Evolutionary conservation across 768 basidiomycete species (phyloP).

Genomic region (Psilocybe subaeruginosa): DNA sequence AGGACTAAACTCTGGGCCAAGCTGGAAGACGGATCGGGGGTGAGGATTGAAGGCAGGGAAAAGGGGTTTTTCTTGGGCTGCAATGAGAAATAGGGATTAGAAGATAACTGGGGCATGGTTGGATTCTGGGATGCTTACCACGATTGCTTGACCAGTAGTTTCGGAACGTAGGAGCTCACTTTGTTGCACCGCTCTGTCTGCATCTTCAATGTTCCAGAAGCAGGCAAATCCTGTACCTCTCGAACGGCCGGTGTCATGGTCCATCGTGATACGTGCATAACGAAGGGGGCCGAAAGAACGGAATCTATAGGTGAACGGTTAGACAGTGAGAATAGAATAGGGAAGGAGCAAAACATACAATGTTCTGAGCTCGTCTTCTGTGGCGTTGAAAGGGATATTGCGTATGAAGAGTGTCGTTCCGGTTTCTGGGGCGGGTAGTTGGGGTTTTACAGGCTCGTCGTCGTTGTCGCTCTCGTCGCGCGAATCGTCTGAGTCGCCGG

Average conservation of each 20-base stretch:
- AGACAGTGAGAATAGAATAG: conserved; percentile 1
- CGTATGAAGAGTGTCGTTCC: conserved; percentile 94
- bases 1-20: conserved; percentile 83
- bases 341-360: conserved; percentile 53
- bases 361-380: conserved; percentile 88
- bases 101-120: neutral
- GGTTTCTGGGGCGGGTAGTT: conserved; percentile 80
- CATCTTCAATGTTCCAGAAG: conserved; percentile 93
- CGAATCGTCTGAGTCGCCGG: conserved; percentile 32
- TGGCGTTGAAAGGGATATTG: conserved; percentile 90
- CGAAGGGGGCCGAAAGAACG: conserved; percentile 90
- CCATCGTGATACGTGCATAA: conserved; percentile 91
- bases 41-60: conserved; percentile 84
- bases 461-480: conserved; percentile 34
- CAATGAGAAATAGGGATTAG: neutral
- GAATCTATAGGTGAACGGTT: conserved; percentile 56
- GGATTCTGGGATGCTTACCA: conserved; percentile 24
- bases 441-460: conserved; percentile 58
- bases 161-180: conserved; percentile 73
- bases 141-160: conserved; percentile 48
- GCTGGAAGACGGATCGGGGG: conserved; percentile 89
- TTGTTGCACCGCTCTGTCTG: conserved; percentile 82
- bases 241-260: conserved; percentile 80
- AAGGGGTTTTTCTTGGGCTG: conserved; percentile 85
- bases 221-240: conserved; percentile 96